Evolutionary conservation across 116 monocot species (phyloP).

Genomic region (Iris pallida): DNA sequence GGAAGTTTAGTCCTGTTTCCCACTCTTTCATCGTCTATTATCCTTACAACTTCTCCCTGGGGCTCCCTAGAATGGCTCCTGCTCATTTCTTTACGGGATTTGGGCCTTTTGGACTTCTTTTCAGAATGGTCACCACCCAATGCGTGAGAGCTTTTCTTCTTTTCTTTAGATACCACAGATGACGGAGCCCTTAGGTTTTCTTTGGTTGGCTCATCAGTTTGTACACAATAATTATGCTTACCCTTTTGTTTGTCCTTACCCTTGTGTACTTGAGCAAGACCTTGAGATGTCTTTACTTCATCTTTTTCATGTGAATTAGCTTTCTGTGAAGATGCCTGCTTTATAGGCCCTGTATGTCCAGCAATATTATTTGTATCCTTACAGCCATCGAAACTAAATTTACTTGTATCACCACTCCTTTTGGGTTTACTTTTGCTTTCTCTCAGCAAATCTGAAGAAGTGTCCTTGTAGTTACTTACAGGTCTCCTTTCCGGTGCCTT

Average conservation of each 20-base stretch:
- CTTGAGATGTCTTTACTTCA: constrained; percentile 23
- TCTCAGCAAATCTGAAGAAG: constrained; percentile 15
- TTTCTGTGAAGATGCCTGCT: constrained; percentile 26
- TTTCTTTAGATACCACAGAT: constrained; percentile 38
- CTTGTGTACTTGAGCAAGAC: constrained; percentile 22
- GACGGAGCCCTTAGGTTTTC: constrained; percentile 16
- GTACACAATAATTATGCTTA: constrained; percentile 20
- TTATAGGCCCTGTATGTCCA: constrained; percentile 20
- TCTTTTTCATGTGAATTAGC: constrained; percentile 15
- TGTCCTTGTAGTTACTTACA: constrained; percentile 17
- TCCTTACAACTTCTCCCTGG: constrained; percentile 16
- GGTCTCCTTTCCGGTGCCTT: constrained; percentile 25
- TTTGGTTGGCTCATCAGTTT: constrained; percentile 25
- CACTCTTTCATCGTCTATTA: constrained; percentile 16
- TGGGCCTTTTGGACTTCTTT: constrained; percentile 29
- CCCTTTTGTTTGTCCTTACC: constrained; percentile 31
- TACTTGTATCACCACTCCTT: constrained; percentile 18
- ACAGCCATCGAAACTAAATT: constrained; percentile 19
- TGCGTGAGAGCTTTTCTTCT: constrained; percentile 40
- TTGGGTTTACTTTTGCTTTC: constrained; percentile 20
- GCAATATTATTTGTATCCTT: constrained; percentile 20
- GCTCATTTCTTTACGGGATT: constrained; percentile 27
- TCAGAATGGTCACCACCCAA: constrained; percentile 27
- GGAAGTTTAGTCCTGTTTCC: constrained; percentile 17
- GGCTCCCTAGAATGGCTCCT: constrained; percentile 15